A percentile compares a stretch with the other conserved stretches of the same genome.
These are phyloP conservation scores for Coniochaeta hoffmannii DNA, from an alignment of 2,329 filamentous ascomycete genomes.

Conservation along the genomic window DNA sequence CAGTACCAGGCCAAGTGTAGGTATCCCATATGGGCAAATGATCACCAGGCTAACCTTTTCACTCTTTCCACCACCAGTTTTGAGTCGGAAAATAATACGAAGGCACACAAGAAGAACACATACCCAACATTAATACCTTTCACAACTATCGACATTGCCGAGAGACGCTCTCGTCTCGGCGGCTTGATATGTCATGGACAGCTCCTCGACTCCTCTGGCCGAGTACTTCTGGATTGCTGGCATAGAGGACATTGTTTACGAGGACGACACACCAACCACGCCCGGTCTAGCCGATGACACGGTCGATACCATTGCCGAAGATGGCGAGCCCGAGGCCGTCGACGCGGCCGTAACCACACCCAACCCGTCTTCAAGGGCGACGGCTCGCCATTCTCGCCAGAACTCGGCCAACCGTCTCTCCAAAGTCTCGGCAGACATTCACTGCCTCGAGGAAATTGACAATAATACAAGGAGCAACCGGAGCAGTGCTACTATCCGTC, in stretches of 20 bases:
- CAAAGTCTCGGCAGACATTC: constrained; percentile 35
- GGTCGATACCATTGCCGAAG: constrained; percentile 56
- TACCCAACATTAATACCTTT: neutral
- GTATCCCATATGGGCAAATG: neutral
- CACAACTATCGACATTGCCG: neutral
- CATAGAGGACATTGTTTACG: constrained; percentile 60
- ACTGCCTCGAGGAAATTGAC: constrained; percentile 50
- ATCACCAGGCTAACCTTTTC: neutral
- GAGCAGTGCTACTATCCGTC: constrained; percentile 57
- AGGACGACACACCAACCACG: constrained; percentile 38
- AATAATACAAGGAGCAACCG: constrained; percentile 54
- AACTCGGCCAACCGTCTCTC: constrained; percentile 46
- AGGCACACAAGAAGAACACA: neutral
- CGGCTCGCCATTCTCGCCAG: constrained; percentile 52
- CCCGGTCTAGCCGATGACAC: constrained; percentile 44
- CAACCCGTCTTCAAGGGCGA: constrained; percentile 19
- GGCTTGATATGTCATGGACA: constrained; percentile 43
- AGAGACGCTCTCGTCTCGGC: neutral
- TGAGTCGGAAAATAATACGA: neutral
- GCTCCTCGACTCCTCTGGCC: constrained; percentile 57
- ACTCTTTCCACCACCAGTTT: neutral
- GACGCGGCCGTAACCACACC: constrained; percentile 17
- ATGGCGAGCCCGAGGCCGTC: constrained; percentile 47
- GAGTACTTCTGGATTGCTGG: constrained; percentile 74
- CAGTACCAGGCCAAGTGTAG: neutral